Percentiles rank a stretch among this genome's conserved stretches.
Conservation (phyloP, 345 rosid genomes). For the Hypericum androsaemum region DNA sequence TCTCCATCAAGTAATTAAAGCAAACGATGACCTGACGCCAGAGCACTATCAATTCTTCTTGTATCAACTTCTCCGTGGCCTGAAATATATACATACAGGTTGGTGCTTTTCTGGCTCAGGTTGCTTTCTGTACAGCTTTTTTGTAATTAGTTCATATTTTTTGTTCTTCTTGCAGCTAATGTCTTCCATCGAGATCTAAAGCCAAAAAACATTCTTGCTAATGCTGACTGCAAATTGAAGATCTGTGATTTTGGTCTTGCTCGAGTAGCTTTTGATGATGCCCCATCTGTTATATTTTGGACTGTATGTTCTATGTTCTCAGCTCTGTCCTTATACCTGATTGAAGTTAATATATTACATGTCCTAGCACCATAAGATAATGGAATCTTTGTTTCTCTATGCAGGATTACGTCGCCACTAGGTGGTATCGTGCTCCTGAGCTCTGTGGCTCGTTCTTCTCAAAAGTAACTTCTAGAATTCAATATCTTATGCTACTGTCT, state of each 20-base stretch:
- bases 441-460: constrained; percentile 98
- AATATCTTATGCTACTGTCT: too few species aligned
- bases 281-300: constrained; percentile 97
- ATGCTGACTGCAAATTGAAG: constrained; percentile 97
- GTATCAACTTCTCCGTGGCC: constrained; percentile 96
- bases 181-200: constrained; percentile 95
- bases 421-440: constrained; percentile 99
- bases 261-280: constrained; percentile 90
- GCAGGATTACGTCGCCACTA: constrained; percentile 97
- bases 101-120: constrained; percentile 15
- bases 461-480: constrained; percentile 43
- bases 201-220: constrained; percentile 97
- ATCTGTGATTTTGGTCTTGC: constrained; percentile 99
- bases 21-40: constrained; percentile 91
- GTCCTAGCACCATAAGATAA: constrained; percentile 1
- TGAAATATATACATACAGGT: constrained; percentile 91
- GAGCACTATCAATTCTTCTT: constrained; percentile 94
- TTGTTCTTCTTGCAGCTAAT: constrained; percentile 51
- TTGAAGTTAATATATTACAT: neutral
- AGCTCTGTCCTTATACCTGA: neutral
- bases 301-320: constrained; percentile 46
- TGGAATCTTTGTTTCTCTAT: constrained; percentile 8
- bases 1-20: constrained; percentile 93
- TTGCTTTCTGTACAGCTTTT: constrained; percentile 3
- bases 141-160: constrained; percentile 8